phyloP scores from a whole-genome alignment of 1,284 basidiomycete genomes.

The Austroboletus novae-zelandiae region DNA sequence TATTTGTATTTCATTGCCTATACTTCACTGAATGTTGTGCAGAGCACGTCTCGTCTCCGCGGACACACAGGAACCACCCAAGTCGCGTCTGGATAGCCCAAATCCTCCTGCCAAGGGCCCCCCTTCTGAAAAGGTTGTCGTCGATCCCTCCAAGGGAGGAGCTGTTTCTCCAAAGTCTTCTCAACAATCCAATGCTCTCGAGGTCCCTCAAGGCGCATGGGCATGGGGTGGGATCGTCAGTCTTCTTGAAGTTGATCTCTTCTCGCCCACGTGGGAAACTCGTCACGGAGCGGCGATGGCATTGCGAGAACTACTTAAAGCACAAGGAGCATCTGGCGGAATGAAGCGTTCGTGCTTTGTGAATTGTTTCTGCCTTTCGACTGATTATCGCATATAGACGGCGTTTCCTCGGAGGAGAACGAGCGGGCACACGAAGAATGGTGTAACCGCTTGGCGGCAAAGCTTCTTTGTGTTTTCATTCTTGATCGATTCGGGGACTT shows the following conservation, averaged over 20 bases:
- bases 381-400: constrained; percentile 38
- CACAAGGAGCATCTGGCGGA: constrained; percentile 82
- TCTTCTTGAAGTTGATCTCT: constrained; percentile 82
- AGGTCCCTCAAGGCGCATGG: constrained; percentile 75
- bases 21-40: constrained; percentile 13
- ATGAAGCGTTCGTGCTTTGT: constrained; percentile 55
- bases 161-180: constrained; percentile 74
- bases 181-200: constrained; percentile 70
- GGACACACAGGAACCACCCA: constrained; percentile 47
- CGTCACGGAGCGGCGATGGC: constrained; percentile 95
- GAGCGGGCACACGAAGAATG: constrained; percentile 72
- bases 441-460: constrained; percentile 87
- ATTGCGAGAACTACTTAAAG: constrained; percentile 84
- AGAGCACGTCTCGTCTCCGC: constrained; percentile 68
- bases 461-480: constrained; percentile 89
- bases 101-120: constrained; percentile 35
- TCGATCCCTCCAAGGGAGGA: constrained; percentile 79
- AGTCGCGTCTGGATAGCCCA: constrained; percentile 60
- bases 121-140: constrained; percentile 60
- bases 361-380: neutral
- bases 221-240: constrained; percentile 87
- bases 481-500: constrained; percentile 98
- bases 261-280: constrained; percentile 90
- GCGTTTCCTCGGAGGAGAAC: constrained; percentile 54
- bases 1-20: neutral